Percentiles rank a stretch among this genome's conserved stretches.
phyloP scores from a whole-genome alignment of 768 basidiomycete species.

The Boletus patriciae region DNA sequence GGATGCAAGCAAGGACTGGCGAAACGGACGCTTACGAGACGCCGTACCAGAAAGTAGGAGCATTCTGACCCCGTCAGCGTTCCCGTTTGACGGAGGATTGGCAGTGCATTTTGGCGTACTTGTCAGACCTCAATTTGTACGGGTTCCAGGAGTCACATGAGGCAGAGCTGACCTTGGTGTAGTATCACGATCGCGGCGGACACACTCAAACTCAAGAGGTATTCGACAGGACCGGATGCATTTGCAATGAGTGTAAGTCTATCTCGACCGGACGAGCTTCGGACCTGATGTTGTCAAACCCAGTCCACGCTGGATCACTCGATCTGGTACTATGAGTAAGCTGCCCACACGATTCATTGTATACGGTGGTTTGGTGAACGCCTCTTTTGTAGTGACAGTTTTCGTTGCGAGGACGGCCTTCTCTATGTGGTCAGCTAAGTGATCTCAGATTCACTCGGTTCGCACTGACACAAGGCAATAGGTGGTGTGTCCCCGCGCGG shows the following conservation, averaged over 20 bases:
- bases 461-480: slow-evolving; percentile 25
- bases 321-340: slow-evolving; percentile 77
- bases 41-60: slow-evolving; percentile 71
- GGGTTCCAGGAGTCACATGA: slow-evolving; percentile 26
- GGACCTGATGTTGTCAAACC: slow-evolving; percentile 6
- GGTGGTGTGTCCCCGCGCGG: slow-evolving; percentile 64
- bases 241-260: slow-evolving; percentile 61
- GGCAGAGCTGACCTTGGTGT: slow-evolving; percentile 6
- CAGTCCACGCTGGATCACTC: slow-evolving; percentile 72
- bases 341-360: background rate
- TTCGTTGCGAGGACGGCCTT: slow-evolving; percentile 79
- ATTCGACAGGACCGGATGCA: slow-evolving; percentile 48
- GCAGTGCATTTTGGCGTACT: slow-evolving; percentile 76
- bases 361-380: background rate
- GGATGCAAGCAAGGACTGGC: slow-evolving; percentile 72
- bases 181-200: slow-evolving; percentile 59
- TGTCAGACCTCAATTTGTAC: slow-evolving; percentile 79
- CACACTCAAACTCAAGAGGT: slow-evolving; percentile 54
- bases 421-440: slow-evolving; percentile 63
- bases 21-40: slow-evolving; percentile 59
- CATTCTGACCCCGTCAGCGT: background rate
- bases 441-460: background rate
- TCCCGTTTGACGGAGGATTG: slow-evolving; percentile 3
- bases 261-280: background rate
- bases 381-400: slow-evolving; percentile 51